Evolutionary conservation across 148 eudicot species (phyloP), one percentile per base, ranked within the genome.

Genomic region (Heliamphora exappendiculata): DNA sequence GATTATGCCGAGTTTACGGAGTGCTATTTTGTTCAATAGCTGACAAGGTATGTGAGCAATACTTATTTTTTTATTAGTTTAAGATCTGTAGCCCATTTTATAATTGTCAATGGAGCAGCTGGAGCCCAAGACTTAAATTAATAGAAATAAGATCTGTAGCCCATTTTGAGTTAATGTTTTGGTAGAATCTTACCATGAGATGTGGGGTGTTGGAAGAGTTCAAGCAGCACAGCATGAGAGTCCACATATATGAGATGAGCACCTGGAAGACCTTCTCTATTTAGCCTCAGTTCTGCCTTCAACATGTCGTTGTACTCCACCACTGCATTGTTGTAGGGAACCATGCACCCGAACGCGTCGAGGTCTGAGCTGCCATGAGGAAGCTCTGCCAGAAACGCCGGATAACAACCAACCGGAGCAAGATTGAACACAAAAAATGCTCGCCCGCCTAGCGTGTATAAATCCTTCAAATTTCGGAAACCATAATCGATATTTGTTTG

Each of bases 341-440:
- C 77, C 85, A 89, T 78, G 88, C 97, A 92, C 12, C 95, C 93
- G 29, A 73, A 84, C 13, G 75, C 75, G 58, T 94, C 95, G 36
- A 90, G 50, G 59, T 92, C 97, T 0, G 93, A 78, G 33, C n/a
- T 60, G 34, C 62, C 58, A 54, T 90, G 95, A 5, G 93, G 90
- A 22, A 90, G 85, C 81, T 84, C 77, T 53, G 75, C 89, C 76
- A 94, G 63, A 67, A 88, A 86, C 14, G 92, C 76, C 1, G 96
- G 94, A 72, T 89, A 92, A 69, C 97, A 94, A 37, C 96, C 96
- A 19, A 92, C 83, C 24, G 97, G 98, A 50, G 97, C 98, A 20
- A 94, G 86, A 59, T 94, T 94, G 24, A 89, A 80, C 41, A 92
- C 97, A 84, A 90, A 79, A 77, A 94, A 92, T 69, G 92, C 82